Conservation (phyloP, 345 rosid genomes). For the Dovyalis caffra region DNA sequence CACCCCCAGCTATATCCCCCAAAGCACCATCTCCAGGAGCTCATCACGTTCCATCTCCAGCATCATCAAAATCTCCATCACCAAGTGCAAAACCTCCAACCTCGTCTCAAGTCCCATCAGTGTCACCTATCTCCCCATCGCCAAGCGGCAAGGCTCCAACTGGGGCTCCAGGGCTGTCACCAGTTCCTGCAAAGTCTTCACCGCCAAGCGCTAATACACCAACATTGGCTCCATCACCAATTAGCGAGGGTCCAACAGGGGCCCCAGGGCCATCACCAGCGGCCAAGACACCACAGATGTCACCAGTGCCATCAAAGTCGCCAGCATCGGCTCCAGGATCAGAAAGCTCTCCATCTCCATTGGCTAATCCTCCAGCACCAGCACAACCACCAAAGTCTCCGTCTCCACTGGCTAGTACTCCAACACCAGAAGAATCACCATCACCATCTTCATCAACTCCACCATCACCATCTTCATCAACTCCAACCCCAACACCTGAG, state of each 20-base stretch:
- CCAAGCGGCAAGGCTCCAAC: background rate
- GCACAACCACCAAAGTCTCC: background rate
- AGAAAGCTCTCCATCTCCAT: background rate
- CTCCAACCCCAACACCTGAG: background rate
- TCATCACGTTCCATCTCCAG: background rate
- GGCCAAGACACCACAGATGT: background rate
- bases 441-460: background rate
- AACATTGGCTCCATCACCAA: background rate
- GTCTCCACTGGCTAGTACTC: background rate
- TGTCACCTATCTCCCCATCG: background rate
- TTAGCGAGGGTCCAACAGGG: background rate
- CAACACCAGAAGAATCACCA: background rate
- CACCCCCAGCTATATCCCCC: background rate
- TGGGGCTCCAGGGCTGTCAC: no score
- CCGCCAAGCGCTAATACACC: background rate
- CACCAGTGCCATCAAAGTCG: background rate
- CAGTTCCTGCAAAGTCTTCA: no score
- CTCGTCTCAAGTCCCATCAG: background rate
- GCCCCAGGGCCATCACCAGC: background rate
- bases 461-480: background rate
- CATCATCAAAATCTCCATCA: background rate
- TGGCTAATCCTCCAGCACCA: conserved; percentile 15
- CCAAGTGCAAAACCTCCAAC: conserved; percentile 13
- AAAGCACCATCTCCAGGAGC: conserved; percentile 18
- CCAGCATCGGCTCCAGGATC: background rate